phyloP scores from a whole-genome alignment of 1,139 yeast genomes.

The Hansenula lynferdii region DNA sequence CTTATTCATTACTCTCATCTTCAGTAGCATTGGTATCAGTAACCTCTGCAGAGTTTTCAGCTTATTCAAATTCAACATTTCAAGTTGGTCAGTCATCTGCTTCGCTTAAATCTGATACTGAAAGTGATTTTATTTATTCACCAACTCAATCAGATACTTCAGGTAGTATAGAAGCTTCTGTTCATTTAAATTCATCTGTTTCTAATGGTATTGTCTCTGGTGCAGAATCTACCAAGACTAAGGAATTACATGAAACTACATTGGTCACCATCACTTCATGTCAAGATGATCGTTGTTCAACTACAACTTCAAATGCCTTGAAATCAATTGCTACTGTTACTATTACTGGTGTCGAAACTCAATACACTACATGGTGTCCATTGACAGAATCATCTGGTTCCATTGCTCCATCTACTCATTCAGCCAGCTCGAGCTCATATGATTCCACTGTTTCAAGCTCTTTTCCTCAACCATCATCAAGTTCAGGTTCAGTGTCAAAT shows the following conservation, averaged over 20 bases:
- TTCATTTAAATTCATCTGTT: neutral
- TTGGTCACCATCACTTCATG: conserved; percentile 2
- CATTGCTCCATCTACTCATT: no score
- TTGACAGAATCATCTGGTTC: no score
- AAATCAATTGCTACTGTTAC: conserved; percentile 34
- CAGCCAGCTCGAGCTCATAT: no score
- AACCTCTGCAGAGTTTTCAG: neutral
- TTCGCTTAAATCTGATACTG: neutral
- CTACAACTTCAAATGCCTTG: neutral
- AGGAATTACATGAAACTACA: conserved; percentile 2
- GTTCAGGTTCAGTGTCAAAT: no score
- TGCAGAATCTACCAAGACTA: conserved; percentile 3
- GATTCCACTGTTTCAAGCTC: no score
- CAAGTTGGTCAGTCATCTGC: neutral
- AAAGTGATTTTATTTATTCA: neutral
- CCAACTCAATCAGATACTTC: neutral
- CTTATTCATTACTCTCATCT: neutral
- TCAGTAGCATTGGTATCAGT: neutral
- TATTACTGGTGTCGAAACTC: conserved; percentile 33
- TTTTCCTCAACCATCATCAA: no score
- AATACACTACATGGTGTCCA: conserved; percentile 46
- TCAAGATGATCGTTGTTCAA: neutral
- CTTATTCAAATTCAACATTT: neutral
- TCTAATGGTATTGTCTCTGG: conserved; percentile 1
- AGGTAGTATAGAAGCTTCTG: neutral